Evolutionary conservation across 768 basidiomycete species (phyloP), one percentile per base, ranked within the genome.

Genomic region (Suillus brevipes): DNA sequence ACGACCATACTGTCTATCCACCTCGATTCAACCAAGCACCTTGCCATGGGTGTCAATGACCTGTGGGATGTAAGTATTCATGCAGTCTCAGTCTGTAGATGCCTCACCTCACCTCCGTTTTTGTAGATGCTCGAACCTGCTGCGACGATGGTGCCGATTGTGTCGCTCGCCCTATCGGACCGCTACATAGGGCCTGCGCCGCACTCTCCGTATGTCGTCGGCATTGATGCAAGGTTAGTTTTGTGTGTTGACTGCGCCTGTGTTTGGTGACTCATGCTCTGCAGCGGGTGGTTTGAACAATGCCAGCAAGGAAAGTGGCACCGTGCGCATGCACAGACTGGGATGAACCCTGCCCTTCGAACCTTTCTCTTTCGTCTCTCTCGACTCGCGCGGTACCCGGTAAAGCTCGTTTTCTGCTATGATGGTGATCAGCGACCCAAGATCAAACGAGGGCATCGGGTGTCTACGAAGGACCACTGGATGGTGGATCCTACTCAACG

Each of bases 291-390:
- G 49, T 50, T 50, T 4, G 25, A 50, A 50, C 61, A 49, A 23
- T 62, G 61, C 14, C 61, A 62, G 20, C 47, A 62, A 36, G 47
- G 52, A 18, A 62, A 4, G 12, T 62, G 61, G 47, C 61, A 62
- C 5, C 5, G 20, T 37, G 61, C 13, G 0, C 61, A 38, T 34
- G 9, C 34, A 1, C 61, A 34, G 7, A 62, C 47, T n/a, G 61
- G 47, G 4, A 16, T 18, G 45, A 62, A 62, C 25, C 61, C 61
- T 5, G 4, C 25, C 12, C 47, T 62, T 12, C 0, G n/a, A 1
- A 20, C 28, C 20, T 62, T 50, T 37, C 4, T 62, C 1, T 34
- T 50, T 31, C 4, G 20, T 0, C 31, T 62, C 2, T 20, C 61
- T 49, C 2, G 9, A 7, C 61, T 62, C 10, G 61, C 10, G 1